phyloP scores from a whole-genome alignment of 2,329 filamentous ascomycete species.

The Dactylonectria macrodidyma region DNA sequence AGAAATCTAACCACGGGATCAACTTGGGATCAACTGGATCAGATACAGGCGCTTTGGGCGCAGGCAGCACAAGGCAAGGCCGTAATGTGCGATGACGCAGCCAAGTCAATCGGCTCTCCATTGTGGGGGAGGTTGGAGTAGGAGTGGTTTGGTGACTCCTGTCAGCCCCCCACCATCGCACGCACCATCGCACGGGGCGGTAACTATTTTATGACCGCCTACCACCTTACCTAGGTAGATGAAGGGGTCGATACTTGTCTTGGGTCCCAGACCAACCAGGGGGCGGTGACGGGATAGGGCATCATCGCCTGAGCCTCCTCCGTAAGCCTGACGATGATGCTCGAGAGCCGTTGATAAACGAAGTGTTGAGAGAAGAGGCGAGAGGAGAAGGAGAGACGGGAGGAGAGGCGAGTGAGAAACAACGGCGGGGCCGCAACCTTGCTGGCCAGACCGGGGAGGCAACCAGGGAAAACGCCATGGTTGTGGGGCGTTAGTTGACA shows the following conservation, averaged over 20 bases:
- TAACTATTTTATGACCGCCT: too few relatives aligned
- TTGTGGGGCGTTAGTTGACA: not conserved
- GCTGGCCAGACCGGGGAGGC: not conserved
- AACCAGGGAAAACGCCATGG: not conserved
- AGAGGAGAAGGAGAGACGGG: not conserved
- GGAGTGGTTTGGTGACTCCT: not conserved
- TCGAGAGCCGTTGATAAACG: not conserved
- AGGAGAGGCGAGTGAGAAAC: not conserved
- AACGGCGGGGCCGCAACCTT: not conserved
- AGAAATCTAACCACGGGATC: slow-evolving; percentile 11
- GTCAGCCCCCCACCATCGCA: not conserved
- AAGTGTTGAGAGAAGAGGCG: not conserved
- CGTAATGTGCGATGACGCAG: slow-evolving; percentile 16
- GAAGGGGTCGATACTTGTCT: too few relatives aligned
- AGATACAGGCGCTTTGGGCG: slow-evolving; percentile 12
- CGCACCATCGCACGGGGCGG: too few relatives aligned
- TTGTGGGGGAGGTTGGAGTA: slow-evolving; percentile 1
- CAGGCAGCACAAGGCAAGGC: slow-evolving; percentile 6
- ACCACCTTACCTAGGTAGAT: too few relatives aligned
- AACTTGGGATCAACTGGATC: slow-evolving; percentile 5
- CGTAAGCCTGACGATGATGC: slow-evolving; percentile 4
- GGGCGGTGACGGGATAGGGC: slow-evolving; percentile 6
- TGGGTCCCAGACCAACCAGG: slow-evolving; percentile 9
- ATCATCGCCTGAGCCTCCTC: not conserved
- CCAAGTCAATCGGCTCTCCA: not conserved